Conservation (phyloP, 345 rosid genomes). For the Moringa oleifera region DNA sequence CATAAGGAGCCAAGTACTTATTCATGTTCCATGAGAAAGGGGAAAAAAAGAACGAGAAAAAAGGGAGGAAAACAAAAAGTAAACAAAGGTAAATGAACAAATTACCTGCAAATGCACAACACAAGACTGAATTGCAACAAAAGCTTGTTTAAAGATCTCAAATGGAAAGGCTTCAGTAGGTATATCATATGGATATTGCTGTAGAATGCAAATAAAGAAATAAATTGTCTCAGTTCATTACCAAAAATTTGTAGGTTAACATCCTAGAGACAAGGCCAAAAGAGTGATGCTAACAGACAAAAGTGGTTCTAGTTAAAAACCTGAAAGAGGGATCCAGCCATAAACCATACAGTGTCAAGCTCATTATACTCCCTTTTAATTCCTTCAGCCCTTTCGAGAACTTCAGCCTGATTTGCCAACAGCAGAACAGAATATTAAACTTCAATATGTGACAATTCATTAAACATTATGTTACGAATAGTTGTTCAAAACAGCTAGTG, state of each 20-base stretch:
- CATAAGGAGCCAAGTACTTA: too few relatives aligned
- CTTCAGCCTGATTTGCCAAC: slow-evolving; percentile 58
- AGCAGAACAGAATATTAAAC: slow-evolving; percentile 17
- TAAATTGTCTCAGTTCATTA: slow-evolving; percentile 6
- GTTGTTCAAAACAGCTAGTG: background rate
- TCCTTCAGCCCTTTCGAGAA: slow-evolving; percentile 82
- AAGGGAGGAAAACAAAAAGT: background rate
- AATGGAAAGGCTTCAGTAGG: slow-evolving; percentile 93
- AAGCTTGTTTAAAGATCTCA: slow-evolving; percentile 95
- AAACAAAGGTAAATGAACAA: slow-evolving; percentile 4
- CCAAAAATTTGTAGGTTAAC: background rate
- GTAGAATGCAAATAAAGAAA: slow-evolving; percentile 30
- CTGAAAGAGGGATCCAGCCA: slow-evolving; percentile 99
- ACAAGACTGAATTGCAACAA: slow-evolving; percentile 94
- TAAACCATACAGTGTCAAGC: slow-evolving; percentile 98
- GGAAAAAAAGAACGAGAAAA: background rate
- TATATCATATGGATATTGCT: slow-evolving; percentile 97
- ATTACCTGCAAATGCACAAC: slow-evolving; percentile 94
- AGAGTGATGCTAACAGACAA: background rate
- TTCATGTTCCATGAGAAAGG: background rate
- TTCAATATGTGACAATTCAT: background rate
- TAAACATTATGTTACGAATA: background rate
- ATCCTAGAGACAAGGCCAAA: background rate
- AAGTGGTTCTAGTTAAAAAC: slow-evolving; percentile 21
- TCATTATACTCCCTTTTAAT: slow-evolving; percentile 89